Conservation (phyloP, 2,329 filamentous ascomycete species). For the Nakataea oryzae region DNA sequence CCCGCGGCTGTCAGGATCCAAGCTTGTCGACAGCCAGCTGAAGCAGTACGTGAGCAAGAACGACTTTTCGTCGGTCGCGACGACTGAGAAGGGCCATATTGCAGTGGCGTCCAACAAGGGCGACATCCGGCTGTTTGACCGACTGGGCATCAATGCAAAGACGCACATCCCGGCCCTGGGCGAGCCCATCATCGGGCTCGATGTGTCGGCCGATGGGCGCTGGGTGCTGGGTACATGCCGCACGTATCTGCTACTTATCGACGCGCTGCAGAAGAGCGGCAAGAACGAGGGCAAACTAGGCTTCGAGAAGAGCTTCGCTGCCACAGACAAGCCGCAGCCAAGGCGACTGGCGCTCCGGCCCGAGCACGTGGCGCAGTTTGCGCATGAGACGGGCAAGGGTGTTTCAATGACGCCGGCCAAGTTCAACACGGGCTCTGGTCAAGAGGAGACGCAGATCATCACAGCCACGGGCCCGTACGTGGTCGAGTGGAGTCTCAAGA, state of each 20-base stretch:
- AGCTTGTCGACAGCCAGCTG: conserved; percentile 83
- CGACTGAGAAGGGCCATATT: conserved; percentile 93
- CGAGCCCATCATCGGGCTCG: conserved; percentile 87
- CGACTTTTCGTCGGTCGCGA: conserved; percentile 88
- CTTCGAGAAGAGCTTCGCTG: conserved; percentile 87
- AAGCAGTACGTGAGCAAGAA: conserved; percentile 98
- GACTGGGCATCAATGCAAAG: conserved; percentile 93
- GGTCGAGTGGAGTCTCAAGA: conserved; percentile 91
- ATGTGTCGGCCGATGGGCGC: conserved; percentile 88
- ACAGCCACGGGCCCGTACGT: conserved; percentile 95
- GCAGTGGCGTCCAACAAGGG: conserved; percentile 97
- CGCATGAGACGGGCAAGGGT: conserved; percentile 83
- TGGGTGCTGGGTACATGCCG: conserved; percentile 93
- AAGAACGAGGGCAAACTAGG: conserved; percentile 98
- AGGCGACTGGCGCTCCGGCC: conserved; percentile 82
- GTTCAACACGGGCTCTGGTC: conserved; percentile 81
- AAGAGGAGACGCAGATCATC: conserved; percentile 86
- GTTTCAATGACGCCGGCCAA: conserved; percentile 83
- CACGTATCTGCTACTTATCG: conserved; percentile 90
- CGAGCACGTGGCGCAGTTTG: conserved; percentile 91
- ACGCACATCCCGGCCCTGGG: conserved; percentile 92
- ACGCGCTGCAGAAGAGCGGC: conserved; percentile 79
- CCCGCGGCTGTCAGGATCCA: conserved; percentile 79
- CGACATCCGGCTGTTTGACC: conserved; percentile 90
- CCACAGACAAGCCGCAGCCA: conserved; percentile 88